Evolutionary conservation across 495 filamentous ascomycete species (phyloP).

Genomic region (Chaetomidium leptoderma): DNA sequence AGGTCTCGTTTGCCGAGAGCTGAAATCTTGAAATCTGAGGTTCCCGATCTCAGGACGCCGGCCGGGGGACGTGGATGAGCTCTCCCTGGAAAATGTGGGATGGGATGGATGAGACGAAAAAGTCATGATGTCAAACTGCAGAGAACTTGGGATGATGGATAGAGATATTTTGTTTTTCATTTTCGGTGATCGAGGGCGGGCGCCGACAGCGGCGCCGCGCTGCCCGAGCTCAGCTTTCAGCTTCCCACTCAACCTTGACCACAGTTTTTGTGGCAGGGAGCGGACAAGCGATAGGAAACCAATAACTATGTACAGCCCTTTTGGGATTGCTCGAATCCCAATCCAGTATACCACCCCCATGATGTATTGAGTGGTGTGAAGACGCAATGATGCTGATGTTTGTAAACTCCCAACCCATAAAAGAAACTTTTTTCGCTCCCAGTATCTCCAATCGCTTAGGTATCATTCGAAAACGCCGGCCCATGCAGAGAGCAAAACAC

Average conservation of each 20-base stretch:
- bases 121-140: not conserved
- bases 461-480: slow-evolving; percentile 38
- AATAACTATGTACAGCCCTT: not conserved
- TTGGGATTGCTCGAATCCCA: not conserved
- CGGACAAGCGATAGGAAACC: not conserved
- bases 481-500: slow-evolving; percentile 36
- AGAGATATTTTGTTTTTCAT: not conserved
- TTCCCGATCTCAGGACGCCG: not conserved
- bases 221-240: not conserved
- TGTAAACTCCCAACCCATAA: not conserved
- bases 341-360: not conserved
- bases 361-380: slow-evolving; percentile 13
- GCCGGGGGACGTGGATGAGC: not conserved
- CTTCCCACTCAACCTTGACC: slow-evolving; percentile 6
- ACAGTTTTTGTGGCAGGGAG: not conserved
- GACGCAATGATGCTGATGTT: slow-evolving; percentile 3
- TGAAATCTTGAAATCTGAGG: not conserved
- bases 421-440: slow-evolving; percentile 5
- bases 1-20: not conserved
- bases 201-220: not conserved
- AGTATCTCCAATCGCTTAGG: too few relatives aligned
- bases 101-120: not conserved
- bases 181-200: not conserved
- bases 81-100: not conserved
- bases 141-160: not conserved